Base-by-base conservation (phyloP, 1,139 yeast genomes). In the Geotrichum phurueaensis region DNA sequence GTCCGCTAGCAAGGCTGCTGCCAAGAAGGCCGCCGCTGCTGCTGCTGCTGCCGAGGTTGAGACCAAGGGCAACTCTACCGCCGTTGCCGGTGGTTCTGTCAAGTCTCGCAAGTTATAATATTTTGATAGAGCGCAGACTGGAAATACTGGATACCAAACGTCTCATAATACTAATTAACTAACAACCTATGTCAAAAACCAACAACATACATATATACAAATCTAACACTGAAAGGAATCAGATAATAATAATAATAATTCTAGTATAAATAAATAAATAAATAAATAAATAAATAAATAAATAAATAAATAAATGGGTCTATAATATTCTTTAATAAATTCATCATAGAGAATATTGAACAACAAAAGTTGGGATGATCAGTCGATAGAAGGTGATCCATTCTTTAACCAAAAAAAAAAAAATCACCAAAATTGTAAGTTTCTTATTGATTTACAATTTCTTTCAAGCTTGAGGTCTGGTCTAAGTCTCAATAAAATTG, bases 11-110 rank as follows among this genome's bases (percentile, higher is more conserved):
- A 36, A 36, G 51, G 57, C 47, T 22, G 15, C 33, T 47, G 62
- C 68, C 29, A 66, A 65, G 66, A 68, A 67, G 67, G 60, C 65
- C 45, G 66, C 66, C 57, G 64, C 61, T 25, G 58, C 65, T 39
- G 59, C 47, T 49, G 56, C 53, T 27, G 33, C 52, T n/a, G 60
- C 61, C 50, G 55, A 61, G 27, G 63, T 64, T 7, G 58, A 58
- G 22, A 50, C 63, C 23, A 59, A 65, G 18, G 60, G 63, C 43
- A 58, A 61, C 31, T 57, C 59, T 27, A 60, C 59, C 48, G 62
- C 63, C n/a, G 62, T 62, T 49, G 54, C 63, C 12, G 58, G 65
- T 33, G 63, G 67, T 31, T 50, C 59, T 31, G 50, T 64, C 49
- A 52, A 60, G 59, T 59, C 64, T 20, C 50, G 64, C 47, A 62